phyloP scores from a whole-genome alignment of 352 stramenopile species.

The Pythium scleroteichum region DNA sequence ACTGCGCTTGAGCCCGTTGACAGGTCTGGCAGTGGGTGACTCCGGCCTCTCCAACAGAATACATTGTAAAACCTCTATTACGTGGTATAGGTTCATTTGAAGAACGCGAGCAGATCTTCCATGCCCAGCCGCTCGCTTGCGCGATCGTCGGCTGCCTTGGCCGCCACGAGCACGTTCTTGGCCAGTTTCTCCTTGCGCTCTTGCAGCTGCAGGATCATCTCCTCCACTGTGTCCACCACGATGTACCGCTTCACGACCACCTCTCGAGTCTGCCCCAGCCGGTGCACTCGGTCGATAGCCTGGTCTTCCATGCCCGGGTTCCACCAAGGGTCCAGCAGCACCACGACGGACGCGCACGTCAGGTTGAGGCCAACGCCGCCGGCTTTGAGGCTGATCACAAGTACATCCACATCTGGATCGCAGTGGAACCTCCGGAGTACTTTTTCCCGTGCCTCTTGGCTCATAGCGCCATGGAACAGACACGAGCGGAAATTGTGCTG shows the following conservation, averaged over 20 bases:
- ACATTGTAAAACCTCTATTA: conserved; percentile 11
- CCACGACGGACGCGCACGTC: conserved; percentile 86
- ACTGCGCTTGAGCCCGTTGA: background rate
- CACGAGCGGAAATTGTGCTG: conserved; percentile 52
- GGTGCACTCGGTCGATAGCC: conserved; percentile 92
- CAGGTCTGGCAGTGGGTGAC: background rate
- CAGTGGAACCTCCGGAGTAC: conserved; percentile 69
- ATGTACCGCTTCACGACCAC: conserved; percentile 91
- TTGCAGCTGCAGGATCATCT: conserved; percentile 91
- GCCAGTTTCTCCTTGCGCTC: conserved; percentile 88
- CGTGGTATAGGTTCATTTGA: conserved; percentile 39
- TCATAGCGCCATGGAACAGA: conserved; percentile 78
- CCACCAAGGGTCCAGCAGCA: conserved; percentile 93
- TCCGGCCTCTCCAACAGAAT: too few species aligned
- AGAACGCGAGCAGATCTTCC: conserved; percentile 73
- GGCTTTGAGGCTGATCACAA: conserved; percentile 89
- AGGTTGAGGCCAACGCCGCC: conserved; percentile 92
- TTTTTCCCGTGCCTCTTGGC: conserved; percentile 64
- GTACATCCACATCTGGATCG: conserved; percentile 55
- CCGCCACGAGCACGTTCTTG: conserved; percentile 74
- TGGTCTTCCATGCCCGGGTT: conserved; percentile 93
- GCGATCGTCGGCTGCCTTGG: conserved; percentile 42
- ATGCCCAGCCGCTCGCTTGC: conserved; percentile 56
- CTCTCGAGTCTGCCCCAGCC: conserved; percentile 80
- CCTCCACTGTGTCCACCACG: conserved; percentile 87